Evolutionary conservation across 2,329 filamentous ascomycete genomes (phyloP), one percentile per base, ranked within the genome.

Genomic region (Talaromyces marneffei): DNA sequence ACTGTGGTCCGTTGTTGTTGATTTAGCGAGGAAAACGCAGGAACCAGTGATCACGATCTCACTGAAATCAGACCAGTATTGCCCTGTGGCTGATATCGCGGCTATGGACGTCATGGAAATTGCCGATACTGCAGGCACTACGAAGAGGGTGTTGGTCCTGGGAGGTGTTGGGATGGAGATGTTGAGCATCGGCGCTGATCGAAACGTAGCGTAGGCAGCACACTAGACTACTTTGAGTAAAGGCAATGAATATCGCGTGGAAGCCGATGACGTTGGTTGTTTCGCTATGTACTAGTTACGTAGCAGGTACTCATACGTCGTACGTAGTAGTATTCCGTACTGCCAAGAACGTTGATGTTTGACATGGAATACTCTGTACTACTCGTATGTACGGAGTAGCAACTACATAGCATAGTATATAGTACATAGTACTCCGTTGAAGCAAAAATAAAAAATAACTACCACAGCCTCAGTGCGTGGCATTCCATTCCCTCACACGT

Each of bases 1-100:
- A 62, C 60, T 77, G 14, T 80, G 78, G 78, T 67, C 65, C 9
- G 65, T 78, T 6, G 62, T 63, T 4, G 65, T 78, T 39, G 68
- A 74, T 60, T 46, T 63, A 10, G 57, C 61, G n/a, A 61, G 64
- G 46, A 27, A 44, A 16, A 44, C 3, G 12, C 33, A 9, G 20
- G 20, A 42, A 25, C 61, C 70, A 23, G 66, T 53, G 6, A 70
- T 74, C 8, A 60, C 58, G 9, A 65, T 74, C 37, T 46, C 65
- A 9, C 68, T 70, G 23, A 14, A 69, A 23, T 39, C 69, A 5
- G 69, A 78, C 57, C 62, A 64, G 50, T 77, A 76, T 62, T 83
- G 80, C 20, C 73, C 77, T 27, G 81, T 86, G 3, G 83, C 83
- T 14, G 84, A 86, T 71, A 78, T 83, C 18, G 81, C 82, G 2